Base-by-base conservation (phyloP, 2,329 filamentous ascomycete species). In the Keithomyces neogunnii region DNA sequence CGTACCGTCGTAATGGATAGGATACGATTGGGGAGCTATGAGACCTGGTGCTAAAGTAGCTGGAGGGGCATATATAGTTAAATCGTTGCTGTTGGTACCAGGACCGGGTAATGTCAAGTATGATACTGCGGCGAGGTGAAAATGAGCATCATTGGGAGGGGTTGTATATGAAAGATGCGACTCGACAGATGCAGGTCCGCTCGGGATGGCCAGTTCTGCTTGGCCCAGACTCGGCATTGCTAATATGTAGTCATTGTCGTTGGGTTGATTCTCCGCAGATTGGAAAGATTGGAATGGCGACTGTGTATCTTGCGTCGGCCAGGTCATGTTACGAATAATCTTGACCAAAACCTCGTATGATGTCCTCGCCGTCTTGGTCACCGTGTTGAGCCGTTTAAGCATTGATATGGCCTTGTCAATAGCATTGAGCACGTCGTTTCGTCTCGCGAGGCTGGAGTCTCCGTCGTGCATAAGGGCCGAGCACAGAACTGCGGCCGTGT, bases 401-500 rank as follows among this genome's bases (percentile, higher is more conserved):
- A 69, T 64, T 7, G 56, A 55, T 32, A 71, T 58, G 0, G 69
- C 66, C 3, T 59, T 57, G 3, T 64, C 60, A 33, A 79, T 71
- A 2, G 66, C 66, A 46, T 66, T 53, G 28, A 73, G 57, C 13
- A 74, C 64, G 13, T 72, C 66, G 2, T 69, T 62, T 10, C 71
- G 70, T 10, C 65, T 66, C 4, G 69, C 68, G 3, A 78, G 62
- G 10, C 60, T 64, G 19, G 60, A 56, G 32, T 72, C 64, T n/a
- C 63, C 59, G 52, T 80, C 76, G 53, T 79, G 75, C 4, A 77
- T 67, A 5, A 80, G 63, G 3, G 75, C 71, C 0, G 75, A 78
- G 62, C 73, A 78, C 4, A 78, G 59, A 19, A 76, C 64, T 0
- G 76, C 73, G 1, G 74, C 69, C 0, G 73, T 75, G 53, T 80